Evolutionary conservation across 768 basidiomycete species (phyloP).

Genomic region (Suillus discolor): DNA sequence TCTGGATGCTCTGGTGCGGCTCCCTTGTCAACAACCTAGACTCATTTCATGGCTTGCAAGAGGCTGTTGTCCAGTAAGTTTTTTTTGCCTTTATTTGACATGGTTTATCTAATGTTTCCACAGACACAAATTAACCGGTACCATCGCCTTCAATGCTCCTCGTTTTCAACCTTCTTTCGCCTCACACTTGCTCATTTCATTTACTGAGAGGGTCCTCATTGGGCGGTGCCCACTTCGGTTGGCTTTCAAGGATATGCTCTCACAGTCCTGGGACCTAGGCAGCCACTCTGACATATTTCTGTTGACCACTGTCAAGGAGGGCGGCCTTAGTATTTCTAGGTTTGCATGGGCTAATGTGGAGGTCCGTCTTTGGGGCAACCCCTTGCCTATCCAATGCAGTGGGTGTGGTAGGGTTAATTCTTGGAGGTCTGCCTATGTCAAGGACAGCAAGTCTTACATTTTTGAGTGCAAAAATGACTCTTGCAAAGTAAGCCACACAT

Average conservation of each 20-base stretch:
- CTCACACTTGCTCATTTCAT: neutral
- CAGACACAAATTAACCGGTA: neutral
- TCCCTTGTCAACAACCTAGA: neutral
- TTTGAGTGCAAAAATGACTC: slow-evolving; percentile 2
- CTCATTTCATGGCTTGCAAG: neutral
- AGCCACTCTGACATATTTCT: neutral
- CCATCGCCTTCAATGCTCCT: neutral
- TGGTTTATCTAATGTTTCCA: neutral
- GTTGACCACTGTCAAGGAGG: neutral
- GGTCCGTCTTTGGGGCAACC: neutral
- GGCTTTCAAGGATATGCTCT: neutral
- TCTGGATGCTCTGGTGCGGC: neutral
- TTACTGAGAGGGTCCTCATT: neutral
- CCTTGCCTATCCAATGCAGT: slow-evolving; percentile 6
- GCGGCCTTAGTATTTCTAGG: neutral
- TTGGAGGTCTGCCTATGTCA: neutral
- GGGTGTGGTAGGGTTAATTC: neutral
- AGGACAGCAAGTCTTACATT: neutral
- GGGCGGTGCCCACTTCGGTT: neutral
- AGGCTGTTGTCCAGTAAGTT: neutral
- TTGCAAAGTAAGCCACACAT: neutral
- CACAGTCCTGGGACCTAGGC: neutral
- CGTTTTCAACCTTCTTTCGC: neutral
- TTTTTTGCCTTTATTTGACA: neutral
- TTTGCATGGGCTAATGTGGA: slow-evolving; percentile 3